Evolutionary conservation across 192 early-diverging fungal genomes (phyloP), one percentile per base, ranked within the genome.

Genomic region (Dissophora ornata): DNA sequence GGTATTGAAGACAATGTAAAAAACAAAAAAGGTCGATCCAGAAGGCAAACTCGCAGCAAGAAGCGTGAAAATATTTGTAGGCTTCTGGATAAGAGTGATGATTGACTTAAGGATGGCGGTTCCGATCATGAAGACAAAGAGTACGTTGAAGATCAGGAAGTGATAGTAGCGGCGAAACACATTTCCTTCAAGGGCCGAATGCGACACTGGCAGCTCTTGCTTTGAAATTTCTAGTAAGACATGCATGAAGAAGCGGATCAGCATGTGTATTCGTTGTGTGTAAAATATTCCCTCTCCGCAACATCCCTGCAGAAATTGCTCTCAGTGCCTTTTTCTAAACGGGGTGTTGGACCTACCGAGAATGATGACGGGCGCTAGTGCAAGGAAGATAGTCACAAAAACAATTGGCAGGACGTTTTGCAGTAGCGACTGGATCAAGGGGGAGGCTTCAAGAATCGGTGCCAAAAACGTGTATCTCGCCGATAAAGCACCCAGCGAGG

Each of bases 81-180:
- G 88, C 34, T 79, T 54, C 29, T 83, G 77, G 10, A 88, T 47
- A 3, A 86, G 56, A 10, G 79, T 64, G 13, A 85, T 32, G 45
- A 89, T 85, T 12, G 84, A 81, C 9, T 78, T 70, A 10, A 89
- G 51, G 46, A 89, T 85, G 4, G 85, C 79, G 0, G 80, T 85
- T 49, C 88, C 88, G 9, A 88, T 53, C 29, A 86, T 75, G 42
- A 89, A 89, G 1, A 89, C 86, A 45, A 89, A 83, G 29, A 89
- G 71, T 0, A 88, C 84, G 52, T 89, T 89, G 71, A 89, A 89
- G 21, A 89, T 85, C 22, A 85, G 68, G 64, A 89, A 89, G 45
- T 84, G 82, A 38, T 87, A 87, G 51, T 88, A 86, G 11, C 88
- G 82, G 1, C 78, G 53, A 1, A 89, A 71, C 0, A 88, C 86